A percentile compares a stretch with the other conserved stretches of the same genome.
Evolutionary conservation across 768 basidiomycete genomes (phyloP).

Genomic region (Leccinum aurantiacum): DNA sequence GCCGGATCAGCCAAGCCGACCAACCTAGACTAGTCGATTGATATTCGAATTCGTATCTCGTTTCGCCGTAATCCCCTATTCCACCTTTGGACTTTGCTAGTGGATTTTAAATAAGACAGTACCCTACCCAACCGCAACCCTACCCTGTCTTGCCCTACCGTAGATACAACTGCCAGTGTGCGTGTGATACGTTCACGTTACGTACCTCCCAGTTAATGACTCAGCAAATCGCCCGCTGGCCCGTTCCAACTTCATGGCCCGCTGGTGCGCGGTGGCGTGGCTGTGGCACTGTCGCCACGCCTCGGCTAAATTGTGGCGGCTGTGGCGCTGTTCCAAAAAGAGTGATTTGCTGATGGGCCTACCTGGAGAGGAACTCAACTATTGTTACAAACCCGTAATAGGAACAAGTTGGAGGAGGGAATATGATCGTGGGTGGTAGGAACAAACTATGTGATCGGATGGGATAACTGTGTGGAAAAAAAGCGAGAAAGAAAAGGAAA

Average conservation of each 20-base stretch:
- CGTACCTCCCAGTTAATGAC: too few species aligned
- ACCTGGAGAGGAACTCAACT: constrained; percentile 23
- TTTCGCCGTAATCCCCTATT: not conserved
- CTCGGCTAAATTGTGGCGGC: too few species aligned
- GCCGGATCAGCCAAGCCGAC: not conserved
- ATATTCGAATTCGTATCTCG: not conserved
- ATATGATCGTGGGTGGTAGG: constrained; percentile 16
- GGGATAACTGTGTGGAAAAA: constrained; percentile 5
- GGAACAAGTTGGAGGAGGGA: constrained; percentile 20
- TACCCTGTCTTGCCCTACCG: not conserved
- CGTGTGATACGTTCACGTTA: too few species aligned
- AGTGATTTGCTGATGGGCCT: too few species aligned
- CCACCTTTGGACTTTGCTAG: not conserved
- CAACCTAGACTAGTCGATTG: not conserved
- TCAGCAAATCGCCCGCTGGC: too few species aligned
- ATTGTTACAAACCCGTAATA: constrained; percentile 34
- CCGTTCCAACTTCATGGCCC: too few species aligned
- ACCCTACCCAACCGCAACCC: not conserved
- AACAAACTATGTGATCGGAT: constrained; percentile 20
- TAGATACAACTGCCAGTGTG: too few species aligned
- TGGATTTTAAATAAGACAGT: not conserved
- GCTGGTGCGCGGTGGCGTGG: too few species aligned
- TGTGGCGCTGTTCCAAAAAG: too few species aligned
- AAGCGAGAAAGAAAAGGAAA: not conserved
- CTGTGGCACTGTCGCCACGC: too few species aligned